Evolutionary conservation across 202 grass and related monocot species (phyloP).

Genomic region (Bolboschoenoplectus hybrid): DNA sequence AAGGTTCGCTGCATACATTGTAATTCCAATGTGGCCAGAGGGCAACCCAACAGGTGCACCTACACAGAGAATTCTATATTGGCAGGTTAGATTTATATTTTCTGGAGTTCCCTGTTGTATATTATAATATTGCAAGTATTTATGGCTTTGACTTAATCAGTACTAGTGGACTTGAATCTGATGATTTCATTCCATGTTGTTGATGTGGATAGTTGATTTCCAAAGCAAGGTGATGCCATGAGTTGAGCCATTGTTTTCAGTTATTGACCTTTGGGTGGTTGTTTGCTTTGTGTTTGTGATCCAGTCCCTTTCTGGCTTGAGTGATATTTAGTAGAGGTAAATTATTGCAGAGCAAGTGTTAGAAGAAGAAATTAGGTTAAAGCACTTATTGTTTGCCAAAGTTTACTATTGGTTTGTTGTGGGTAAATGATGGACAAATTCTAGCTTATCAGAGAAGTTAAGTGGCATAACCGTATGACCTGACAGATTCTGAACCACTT

Average conservation of each 20-base stretch:
- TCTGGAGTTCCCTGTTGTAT: background rate
- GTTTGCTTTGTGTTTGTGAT: background rate
- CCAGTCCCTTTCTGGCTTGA: background rate
- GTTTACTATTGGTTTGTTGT: background rate
- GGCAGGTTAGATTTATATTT: conserved; percentile 63
- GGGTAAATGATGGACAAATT: conserved; percentile 1
- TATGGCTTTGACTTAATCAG: background rate
- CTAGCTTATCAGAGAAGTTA: background rate
- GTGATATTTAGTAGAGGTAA: background rate
- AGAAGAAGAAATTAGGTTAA: conserved; percentile 21
- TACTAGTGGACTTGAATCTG: background rate
- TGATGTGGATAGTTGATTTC: background rate
- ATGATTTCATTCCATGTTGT: background rate
- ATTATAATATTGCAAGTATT: conserved; percentile 6
- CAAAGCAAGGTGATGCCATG: background rate
- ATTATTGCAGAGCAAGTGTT: background rate
- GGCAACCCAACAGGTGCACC: conserved; percentile 57
- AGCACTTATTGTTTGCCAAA: background rate
- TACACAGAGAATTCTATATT: conserved; percentile 78
- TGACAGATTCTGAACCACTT: background rate
- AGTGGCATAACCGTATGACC: background rate
- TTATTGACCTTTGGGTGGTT: background rate
- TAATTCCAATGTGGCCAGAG: conserved; percentile 97
- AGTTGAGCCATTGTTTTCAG: background rate
- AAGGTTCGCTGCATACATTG: conserved; percentile 76